A percentile compares a stretch with the other conserved stretches of the same genome.
These are phyloP conservation scores for Ogataea corticis DNA, from an alignment of 805 yeast species.

Conservation along the genomic window DNA sequence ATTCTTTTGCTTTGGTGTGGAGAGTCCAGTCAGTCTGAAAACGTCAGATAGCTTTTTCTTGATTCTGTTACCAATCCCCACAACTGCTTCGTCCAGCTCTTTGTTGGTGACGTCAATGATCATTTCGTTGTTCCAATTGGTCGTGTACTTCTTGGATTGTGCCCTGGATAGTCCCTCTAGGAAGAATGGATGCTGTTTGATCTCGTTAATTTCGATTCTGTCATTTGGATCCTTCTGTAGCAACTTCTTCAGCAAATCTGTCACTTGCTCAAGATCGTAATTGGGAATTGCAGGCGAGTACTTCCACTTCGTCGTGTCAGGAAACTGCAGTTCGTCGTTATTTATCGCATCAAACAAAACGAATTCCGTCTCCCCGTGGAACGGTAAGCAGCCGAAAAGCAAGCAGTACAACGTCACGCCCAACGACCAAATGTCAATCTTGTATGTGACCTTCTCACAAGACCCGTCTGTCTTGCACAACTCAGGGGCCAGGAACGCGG, in stretches of 20 bases:
- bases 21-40: conserved; percentile 21
- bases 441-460: conserved; percentile 63
- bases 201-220: conserved; percentile 69
- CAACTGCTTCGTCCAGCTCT: conserved; percentile 75
- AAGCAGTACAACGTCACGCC: conserved; percentile 91
- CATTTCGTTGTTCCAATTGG: conserved; percentile 33
- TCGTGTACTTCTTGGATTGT: conserved; percentile 29
- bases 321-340: conserved; percentile 58
- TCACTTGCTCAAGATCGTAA: conserved; percentile 40
- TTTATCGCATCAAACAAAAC: conserved; percentile 83
- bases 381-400: conserved; percentile 85
- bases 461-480: conserved; percentile 63
- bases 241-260: conserved; percentile 60
- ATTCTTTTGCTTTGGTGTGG: conserved; percentile 16
- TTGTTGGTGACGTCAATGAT: conserved; percentile 62
- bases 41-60: conserved; percentile 51
- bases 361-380: conserved; percentile 82
- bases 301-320: conserved; percentile 39
- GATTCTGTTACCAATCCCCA: conserved; percentile 74
- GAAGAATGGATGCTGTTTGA: conserved; percentile 75
- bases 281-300: conserved; percentile 23
- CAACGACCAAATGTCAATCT: conserved; percentile 96
- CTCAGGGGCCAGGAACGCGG: conserved; percentile 96
- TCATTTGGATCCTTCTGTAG: conserved; percentile 68
- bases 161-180: conserved; percentile 30